phyloP scores from a whole-genome alignment of 2,329 filamentous ascomycete genomes.

The Blastomyces gilchristii region DNA sequence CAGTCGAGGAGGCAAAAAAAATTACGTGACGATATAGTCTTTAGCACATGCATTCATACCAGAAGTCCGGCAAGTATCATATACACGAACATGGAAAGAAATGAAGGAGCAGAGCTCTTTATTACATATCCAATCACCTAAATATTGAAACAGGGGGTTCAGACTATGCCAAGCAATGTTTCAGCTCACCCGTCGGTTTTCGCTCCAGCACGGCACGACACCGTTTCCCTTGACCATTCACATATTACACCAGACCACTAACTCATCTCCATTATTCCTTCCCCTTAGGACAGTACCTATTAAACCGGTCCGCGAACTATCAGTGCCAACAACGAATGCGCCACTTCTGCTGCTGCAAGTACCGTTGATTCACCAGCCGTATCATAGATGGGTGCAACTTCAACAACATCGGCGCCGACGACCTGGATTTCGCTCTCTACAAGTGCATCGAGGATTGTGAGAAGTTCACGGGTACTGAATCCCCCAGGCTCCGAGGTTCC shows the following conservation, averaged over 20 bases:
- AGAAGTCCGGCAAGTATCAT: too few species aligned
- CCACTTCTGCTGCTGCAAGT: constrained; percentile 71
- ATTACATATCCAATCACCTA: too few species aligned
- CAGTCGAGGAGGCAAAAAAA: too few species aligned
- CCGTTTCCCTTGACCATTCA: too few species aligned
- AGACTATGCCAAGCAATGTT: too few species aligned
- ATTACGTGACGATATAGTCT: too few species aligned
- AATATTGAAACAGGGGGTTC: too few species aligned
- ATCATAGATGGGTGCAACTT: constrained; percentile 80
- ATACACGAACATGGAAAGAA: too few species aligned
- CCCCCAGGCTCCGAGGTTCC: constrained; percentile 84
- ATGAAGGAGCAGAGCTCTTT: too few species aligned
- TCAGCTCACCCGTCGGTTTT: too few species aligned
- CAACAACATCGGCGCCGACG: constrained; percentile 80
- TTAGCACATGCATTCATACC: too few species aligned
- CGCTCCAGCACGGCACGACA: too few species aligned
- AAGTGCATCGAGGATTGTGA: constrained; percentile 68
- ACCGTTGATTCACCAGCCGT: constrained; percentile 69
- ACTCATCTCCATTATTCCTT: not conserved
- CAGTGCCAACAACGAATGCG: constrained; percentile 69
- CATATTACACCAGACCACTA: not conserved
- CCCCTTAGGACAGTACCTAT: not conserved
- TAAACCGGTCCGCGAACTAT: constrained; percentile 36
- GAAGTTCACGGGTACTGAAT: constrained; percentile 82
- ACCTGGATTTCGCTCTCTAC: constrained; percentile 55